These are phyloP conservation scores for Porcisia hertigi DNA, from an alignment of 208 protist species.

Conservation along the genomic window DNA sequence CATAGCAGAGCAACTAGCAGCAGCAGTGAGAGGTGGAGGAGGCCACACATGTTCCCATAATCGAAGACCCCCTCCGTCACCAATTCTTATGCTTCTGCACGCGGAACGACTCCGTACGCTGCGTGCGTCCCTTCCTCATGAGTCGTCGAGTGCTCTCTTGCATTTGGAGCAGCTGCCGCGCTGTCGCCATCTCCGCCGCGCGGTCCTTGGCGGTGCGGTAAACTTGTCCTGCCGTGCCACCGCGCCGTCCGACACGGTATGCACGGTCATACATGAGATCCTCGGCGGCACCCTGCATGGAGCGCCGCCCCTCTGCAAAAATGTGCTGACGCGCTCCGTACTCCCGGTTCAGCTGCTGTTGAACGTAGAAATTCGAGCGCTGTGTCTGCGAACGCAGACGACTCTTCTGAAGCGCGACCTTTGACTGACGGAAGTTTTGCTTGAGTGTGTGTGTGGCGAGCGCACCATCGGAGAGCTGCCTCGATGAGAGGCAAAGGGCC, in stretches of 20 bases:
- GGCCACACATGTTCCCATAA: no score
- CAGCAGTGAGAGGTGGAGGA: background rate
- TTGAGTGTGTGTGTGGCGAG: slow-evolving; percentile 37
- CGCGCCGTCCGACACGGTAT: slow-evolving; percentile 7
- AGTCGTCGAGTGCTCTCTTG: slow-evolving; percentile 49
- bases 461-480: slow-evolving; percentile 12
- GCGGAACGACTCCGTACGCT: slow-evolving; percentile 46
- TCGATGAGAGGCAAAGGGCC: slow-evolving; percentile 12
- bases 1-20: background rate
- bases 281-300: slow-evolving; percentile 34
- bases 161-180: slow-evolving; percentile 59
- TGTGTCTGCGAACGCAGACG: slow-evolving; percentile 52
- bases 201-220: slow-evolving; percentile 29
- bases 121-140: slow-evolving; percentile 44
- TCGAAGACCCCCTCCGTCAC: background rate
- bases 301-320: slow-evolving; percentile 28
- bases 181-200: slow-evolving; percentile 47
- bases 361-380: slow-evolving; percentile 34
- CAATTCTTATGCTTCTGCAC: slow-evolving; percentile 46
- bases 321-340: slow-evolving; percentile 37
- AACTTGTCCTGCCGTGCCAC: slow-evolving; percentile 3
- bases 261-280: slow-evolving; percentile 42
- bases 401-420: slow-evolving; percentile 41
- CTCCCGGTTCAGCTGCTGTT: slow-evolving; percentile 51
- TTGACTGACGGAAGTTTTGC: slow-evolving; percentile 53